phyloP scores from a whole-genome alignment of 345 rosid species.

The Sisymbrium altissimum region DNA sequence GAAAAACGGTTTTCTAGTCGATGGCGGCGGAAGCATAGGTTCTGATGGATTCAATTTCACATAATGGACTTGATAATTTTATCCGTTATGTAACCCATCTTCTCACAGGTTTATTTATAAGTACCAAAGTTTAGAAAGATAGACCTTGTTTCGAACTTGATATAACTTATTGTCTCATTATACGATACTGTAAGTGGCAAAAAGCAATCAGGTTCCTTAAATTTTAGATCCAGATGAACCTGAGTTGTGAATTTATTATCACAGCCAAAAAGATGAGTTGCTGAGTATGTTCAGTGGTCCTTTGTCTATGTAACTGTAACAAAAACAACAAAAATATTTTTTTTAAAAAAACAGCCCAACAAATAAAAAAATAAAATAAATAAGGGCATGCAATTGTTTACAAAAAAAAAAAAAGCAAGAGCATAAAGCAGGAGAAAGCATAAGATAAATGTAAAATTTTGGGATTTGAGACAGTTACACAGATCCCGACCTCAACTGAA shows the following conservation, averaged over 20 bases:
- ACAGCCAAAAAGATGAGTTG: background rate
- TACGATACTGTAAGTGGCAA: background rate
- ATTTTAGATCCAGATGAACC: background rate
- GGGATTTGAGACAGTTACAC: conserved; percentile 19
- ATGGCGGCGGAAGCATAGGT: too few species aligned
- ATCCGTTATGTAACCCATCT: too few species aligned
- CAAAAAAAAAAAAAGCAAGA: background rate
- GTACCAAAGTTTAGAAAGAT: background rate
- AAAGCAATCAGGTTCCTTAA: background rate
- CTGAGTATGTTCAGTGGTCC: conserved; percentile 4
- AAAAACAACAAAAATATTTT: background rate
- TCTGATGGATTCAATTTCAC: too few species aligned
- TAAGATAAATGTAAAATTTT: background rate
- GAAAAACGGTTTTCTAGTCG: too few species aligned
- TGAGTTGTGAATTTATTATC: background rate
- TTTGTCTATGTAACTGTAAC: background rate
- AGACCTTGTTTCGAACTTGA: background rate
- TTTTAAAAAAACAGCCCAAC: background rate
- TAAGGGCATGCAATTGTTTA: background rate
- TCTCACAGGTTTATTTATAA: background rate
- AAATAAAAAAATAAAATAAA: background rate
- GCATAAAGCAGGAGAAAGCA: background rate
- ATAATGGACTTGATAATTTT: too few species aligned
- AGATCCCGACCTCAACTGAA: conserved; percentile 30
- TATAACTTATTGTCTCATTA: background rate